phyloP scores from a whole-genome alignment of 331 rosid species.

The Quercus tomentella region DNA sequence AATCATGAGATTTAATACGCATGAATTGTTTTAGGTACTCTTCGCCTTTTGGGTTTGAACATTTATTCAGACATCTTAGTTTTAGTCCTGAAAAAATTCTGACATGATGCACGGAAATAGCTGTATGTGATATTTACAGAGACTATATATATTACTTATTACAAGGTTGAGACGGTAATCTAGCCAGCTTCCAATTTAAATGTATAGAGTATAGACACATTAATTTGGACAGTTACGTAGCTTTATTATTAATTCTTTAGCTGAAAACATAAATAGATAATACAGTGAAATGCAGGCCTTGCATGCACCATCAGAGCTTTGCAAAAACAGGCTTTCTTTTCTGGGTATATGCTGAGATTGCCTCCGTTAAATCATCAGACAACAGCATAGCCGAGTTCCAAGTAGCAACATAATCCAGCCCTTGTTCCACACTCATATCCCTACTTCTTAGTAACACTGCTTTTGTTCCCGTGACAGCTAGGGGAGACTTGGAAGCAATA shows the following conservation, averaged over 20 bases:
- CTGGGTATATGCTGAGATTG: slow-evolving; percentile 43
- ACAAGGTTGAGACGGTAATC: too few relatives aligned
- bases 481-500: slow-evolving; percentile 69
- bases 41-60: too few relatives aligned
- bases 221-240: too few relatives aligned
- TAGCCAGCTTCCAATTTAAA: too few relatives aligned
- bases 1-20: too few relatives aligned
- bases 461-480: slow-evolving; percentile 76
- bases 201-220: too few relatives aligned
- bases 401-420: slow-evolving; percentile 85
- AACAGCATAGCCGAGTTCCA: slow-evolving; percentile 68
- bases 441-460: slow-evolving; percentile 69
- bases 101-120: too few relatives aligned
- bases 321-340: slow-evolving; percentile 65
- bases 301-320: slow-evolving; percentile 48
- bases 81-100: too few relatives aligned
- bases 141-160: too few relatives aligned
- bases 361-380: slow-evolving; percentile 64
- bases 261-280: neutral
- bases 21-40: too few relatives aligned
- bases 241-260: neutral
- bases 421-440: slow-evolving; percentile 72
- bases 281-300: neutral
- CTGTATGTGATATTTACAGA: too few relatives aligned
- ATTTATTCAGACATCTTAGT: too few relatives aligned